Base-by-base conservation (phyloP, 345 rosid species). In the Syzygium aqueum region DNA sequence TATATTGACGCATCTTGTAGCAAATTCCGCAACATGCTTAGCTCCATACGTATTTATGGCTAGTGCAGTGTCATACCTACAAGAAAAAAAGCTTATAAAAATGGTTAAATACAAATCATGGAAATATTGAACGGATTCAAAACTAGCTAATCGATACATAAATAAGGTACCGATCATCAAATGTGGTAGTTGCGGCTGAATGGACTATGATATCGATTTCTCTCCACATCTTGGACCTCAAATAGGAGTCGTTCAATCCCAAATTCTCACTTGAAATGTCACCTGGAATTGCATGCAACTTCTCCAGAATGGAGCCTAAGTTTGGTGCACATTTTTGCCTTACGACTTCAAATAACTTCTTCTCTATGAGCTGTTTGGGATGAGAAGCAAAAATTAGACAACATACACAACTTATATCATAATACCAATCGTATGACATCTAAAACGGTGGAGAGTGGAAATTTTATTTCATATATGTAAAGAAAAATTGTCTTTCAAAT, bases 331-430 rank as follows among this genome's bases (percentile, higher is more conserved):
- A 21, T 6, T 21, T 54, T 54, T 54, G 25, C 59, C 59, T 54
- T 54, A 54, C 3, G 7, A 54, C 21, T 25, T 54, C 25, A 25
- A 54, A 54, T 21, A 54, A 54, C 59, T 54, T 54, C 77, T 80
- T 90, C 37, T 67, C 65, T 13, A 88, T 80, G 5, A 90, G n/a
- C 93, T 92, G 84, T 53, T 53, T 16, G 54, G 19, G 54, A 53
- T 19, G 21, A 53, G 59, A 54, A 21, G 59, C 23, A 21, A 54
- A 23, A 61, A 51, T n/a, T 28, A 30, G 25, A 27, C 54, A 19
- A 12, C 11, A 19, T 22, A 84, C 28, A n/a, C 21, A 51, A 84
- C 25, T 21, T 23, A 54, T 54, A 6, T 53, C 59, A 22, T 11
- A 22, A 54, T 21, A 21, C 15, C 53, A 51, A 51, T 51, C 13